These are phyloP conservation scores for Alisma plantagoaquatica DNA, from an alignment of 106 monocot species.

Conservation along the genomic window DNA sequence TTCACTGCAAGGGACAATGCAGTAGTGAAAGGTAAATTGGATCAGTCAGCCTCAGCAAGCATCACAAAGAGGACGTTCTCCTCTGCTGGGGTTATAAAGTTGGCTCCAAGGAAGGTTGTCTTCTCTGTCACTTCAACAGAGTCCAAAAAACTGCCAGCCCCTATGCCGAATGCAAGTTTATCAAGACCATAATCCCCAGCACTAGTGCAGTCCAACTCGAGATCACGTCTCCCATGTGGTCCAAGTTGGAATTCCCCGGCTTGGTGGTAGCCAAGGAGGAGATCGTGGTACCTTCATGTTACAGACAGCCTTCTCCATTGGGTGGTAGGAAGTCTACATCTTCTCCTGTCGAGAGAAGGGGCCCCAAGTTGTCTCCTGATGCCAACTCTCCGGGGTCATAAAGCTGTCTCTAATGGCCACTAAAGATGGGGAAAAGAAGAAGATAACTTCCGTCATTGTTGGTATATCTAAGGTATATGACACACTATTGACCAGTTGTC, in stretches of 20 bases:
- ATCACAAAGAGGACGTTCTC: constrained; percentile 40
- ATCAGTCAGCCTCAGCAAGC: too few relatives aligned
- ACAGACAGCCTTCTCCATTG: constrained; percentile 67
- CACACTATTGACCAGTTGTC: constrained; percentile 12
- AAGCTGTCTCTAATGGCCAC: constrained; percentile 33
- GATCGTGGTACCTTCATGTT: constrained; percentile 91
- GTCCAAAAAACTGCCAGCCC: constrained; percentile 6
- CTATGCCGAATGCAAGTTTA: neutral
- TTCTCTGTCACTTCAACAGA: neutral
- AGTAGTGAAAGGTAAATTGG: too few relatives aligned
- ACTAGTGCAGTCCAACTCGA: constrained; percentile 3
- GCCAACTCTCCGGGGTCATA: constrained; percentile 49
- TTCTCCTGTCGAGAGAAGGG: constrained; percentile 42
- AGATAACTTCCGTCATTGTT: constrained; percentile 24
- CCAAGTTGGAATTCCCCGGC: constrained; percentile 81
- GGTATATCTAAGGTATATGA: constrained; percentile 58
- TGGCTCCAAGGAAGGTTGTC: constrained; percentile 7
- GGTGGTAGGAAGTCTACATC: constrained; percentile 28
- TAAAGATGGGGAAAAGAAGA: constrained; percentile 50
- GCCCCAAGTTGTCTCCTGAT: constrained; percentile 53
- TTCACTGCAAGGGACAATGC: constrained; percentile 34
- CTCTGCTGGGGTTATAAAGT: constrained; percentile 39
- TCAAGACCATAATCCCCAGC: constrained; percentile 32
- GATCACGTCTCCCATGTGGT: constrained; percentile 73
- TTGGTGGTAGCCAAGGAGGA: constrained; percentile 85